Evolutionary conservation across 495 filamentous ascomycete genomes (phyloP).

Genomic region (Talaromyces ruber): DNA sequence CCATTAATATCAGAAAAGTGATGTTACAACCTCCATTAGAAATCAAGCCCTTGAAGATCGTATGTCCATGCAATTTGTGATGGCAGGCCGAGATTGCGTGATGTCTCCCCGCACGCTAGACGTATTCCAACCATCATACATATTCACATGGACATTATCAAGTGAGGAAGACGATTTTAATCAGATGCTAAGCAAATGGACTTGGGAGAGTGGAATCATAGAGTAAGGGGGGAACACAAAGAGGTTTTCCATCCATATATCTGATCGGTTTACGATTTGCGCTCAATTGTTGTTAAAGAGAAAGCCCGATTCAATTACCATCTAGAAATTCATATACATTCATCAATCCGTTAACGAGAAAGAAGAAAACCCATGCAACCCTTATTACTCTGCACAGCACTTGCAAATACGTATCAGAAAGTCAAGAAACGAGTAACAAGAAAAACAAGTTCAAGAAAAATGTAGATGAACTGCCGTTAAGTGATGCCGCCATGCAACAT

Average conservation of each 20-base stretch:
- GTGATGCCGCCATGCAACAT: constrained; percentile 4
- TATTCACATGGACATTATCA: not conserved
- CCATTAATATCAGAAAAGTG: not conserved
- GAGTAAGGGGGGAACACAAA: too few species aligned
- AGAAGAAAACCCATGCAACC: not conserved
- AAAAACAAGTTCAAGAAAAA: not conserved
- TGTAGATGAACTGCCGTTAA: not conserved
- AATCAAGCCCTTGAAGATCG: not conserved
- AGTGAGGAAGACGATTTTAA: not conserved
- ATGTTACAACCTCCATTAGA: not conserved
- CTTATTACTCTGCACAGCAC: not conserved
- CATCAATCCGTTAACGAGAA: not conserved
- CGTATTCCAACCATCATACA: not conserved
- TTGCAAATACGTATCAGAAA: not conserved
- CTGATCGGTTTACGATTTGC: too few species aligned
- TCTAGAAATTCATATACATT: not conserved
- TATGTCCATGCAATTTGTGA: not conserved
- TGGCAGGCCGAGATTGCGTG: not conserved
- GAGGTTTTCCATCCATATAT: too few species aligned
- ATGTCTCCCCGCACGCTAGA: not conserved
- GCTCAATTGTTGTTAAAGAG: too few species aligned
- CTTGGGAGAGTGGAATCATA: not conserved
- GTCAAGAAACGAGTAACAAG: not conserved
- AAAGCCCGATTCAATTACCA: not conserved
- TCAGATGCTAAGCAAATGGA: not conserved